Evolutionary conservation across 768 basidiomycete genomes (phyloP), one percentile per base, ranked within the genome.

Genomic region (Lentinula guzmanii): DNA sequence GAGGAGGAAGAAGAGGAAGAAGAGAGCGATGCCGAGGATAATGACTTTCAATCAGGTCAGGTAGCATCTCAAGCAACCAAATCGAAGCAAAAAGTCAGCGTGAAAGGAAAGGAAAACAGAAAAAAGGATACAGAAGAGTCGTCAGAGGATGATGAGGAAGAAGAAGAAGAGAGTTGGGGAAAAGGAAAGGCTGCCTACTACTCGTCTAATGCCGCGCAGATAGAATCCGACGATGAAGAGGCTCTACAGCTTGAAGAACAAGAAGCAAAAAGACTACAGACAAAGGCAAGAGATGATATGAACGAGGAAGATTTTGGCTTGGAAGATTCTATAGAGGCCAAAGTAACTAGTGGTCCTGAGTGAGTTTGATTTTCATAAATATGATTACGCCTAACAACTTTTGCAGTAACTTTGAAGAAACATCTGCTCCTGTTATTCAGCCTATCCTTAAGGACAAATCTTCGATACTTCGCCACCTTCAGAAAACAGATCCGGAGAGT

Each of bases 161-260:
- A 50, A n/a, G 51, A 83, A 62, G 84, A 83, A 63, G 91, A 93
- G 72, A 83, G 82, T 1, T 98, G 95, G 95, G 95, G 95, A 9
- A 79, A 77, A 62, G 83, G 85, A 64, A 88, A 87, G 72, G 79
- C 85, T 43, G 87, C 85, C 4, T 98, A 95, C 74, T 96, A 96
- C 70, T 85, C 91, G 3, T 91, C 90, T 4, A 93, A 93, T 70
- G 92, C 90, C 35, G 87, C 80, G 39, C 76, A 90, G 59, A 75
- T 93, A 41, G 91, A 91, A 57, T 89, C 88, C 41, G 91, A 91
- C 66, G 89, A 95, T 64, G 95, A 96, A 67, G 95, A 96, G 71
- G 90, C 86, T 37, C 84, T 91, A 68, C 89, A 90, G 65, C 75
- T 96, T 54, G 94, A 98, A 68, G 92, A 93, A 70, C 86, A 89